Base-by-base conservation (phyloP, 2,329 filamentous ascomycete genomes). In the Colletotrichum horii region DNA sequence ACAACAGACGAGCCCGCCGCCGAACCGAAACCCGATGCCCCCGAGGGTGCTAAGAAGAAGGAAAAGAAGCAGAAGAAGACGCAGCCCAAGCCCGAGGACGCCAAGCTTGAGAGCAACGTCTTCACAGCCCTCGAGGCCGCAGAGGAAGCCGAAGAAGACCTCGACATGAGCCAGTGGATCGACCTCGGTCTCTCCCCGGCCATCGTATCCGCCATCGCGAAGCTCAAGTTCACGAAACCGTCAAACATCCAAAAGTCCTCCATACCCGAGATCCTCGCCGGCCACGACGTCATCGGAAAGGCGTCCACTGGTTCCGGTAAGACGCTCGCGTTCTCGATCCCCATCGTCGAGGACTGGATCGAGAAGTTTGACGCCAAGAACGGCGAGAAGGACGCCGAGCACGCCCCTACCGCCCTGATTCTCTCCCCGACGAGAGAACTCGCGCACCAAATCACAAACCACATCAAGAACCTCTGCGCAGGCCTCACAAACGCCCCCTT, bases 291-390 rank as follows among this genome's bases (percentile, higher is more conserved):
- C 19, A 94, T 99, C 78, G 97, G 97, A 56, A 99, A 99, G 86
- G 97, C 97, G 3, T 94, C 96, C 14, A 99, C 97, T 0, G 97
- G 97, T 78, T 98, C 97, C 16, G 97, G 97, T 79, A 99, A 99
- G 86, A 99, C 97, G 0, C 87, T 99, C 60, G 96, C 97, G 0
- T 99, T 98, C 83, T 95, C 94, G 2, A 96, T 99, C 77, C 97
- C 97, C 0, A 97, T 99, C 71, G 88, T 98, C 12, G 96, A 99
- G 83, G 89, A 91, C 71, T 98, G 94, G 88, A 85, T 99, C 48
- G 89, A 91, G 75, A 81, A 82, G 4, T 62, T 60, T 9, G 70
- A 77, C 24, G 67, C 32, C 16, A 62, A 26, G 48, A 81, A 84
- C 4, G 80, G 79, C 5, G 80, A 83, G 22, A 80, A 81, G 8